Conservation (phyloP, 768 basidiomycete genomes). For the Termitomyces eurrhizus region DNA sequence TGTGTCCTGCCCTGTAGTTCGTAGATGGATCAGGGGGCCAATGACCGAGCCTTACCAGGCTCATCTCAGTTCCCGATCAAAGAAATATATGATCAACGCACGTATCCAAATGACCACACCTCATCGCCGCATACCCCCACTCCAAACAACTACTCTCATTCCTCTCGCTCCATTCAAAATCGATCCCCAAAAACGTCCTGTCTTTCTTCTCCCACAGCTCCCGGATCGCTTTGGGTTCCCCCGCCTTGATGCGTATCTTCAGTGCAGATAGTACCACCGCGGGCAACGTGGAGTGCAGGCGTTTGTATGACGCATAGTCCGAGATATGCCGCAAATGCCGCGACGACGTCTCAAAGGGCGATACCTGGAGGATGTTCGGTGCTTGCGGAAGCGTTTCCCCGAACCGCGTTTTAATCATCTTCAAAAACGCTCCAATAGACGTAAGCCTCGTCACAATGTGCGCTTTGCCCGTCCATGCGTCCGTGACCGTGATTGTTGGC, state of each 20-base stretch:
- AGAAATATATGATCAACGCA: slow-evolving; percentile 20
- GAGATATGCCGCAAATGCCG: slow-evolving; percentile 70
- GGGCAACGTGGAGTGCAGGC: slow-evolving; percentile 66
- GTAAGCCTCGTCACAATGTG: slow-evolving; percentile 78
- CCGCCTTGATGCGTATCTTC: slow-evolving; percentile 59
- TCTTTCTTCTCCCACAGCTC: slow-evolving; percentile 67
- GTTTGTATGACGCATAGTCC: slow-evolving; percentile 66
- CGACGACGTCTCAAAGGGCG: slow-evolving; percentile 63
- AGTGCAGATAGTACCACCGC: slow-evolving; percentile 63
- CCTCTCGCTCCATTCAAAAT: slow-evolving; percentile 74
- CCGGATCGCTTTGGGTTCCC: slow-evolving; percentile 60
- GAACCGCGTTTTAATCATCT: slow-evolving; percentile 86
- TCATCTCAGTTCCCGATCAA: not conserved
- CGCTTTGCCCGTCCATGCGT: slow-evolving; percentile 62
- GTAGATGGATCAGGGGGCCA: slow-evolving; percentile 77
- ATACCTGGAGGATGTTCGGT: slow-evolving; percentile 66
- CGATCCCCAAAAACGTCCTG: slow-evolving; percentile 71
- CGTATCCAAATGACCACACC: slow-evolving; percentile 69
- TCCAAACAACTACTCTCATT: slow-evolving; percentile 67
- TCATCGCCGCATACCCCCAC: slow-evolving; percentile 80
- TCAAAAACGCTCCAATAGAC: slow-evolving; percentile 70
- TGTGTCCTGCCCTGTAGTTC: slow-evolving; percentile 77
- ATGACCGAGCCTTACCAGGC: slow-evolving; percentile 43
- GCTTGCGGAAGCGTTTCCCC: slow-evolving; percentile 72
- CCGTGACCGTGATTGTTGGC: slow-evolving; percentile 78